Percentiles rank a stretch among this genome's conserved stretches.
Conservation (phyloP, 805 yeast genomes). For the Tetrapisispora namnaoensis region DNA sequence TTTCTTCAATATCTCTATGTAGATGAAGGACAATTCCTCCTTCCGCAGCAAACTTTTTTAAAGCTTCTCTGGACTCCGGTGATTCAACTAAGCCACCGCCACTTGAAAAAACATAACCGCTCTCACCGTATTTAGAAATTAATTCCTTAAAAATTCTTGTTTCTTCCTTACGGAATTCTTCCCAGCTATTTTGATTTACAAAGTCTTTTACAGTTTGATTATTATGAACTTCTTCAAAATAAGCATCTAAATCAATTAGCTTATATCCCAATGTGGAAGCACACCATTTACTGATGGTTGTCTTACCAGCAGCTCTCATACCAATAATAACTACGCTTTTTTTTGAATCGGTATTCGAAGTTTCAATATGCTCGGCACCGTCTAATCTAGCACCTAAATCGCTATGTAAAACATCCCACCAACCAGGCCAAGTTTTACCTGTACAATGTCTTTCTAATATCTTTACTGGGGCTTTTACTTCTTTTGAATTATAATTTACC, state of each 20-base stretch:
- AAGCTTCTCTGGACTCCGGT: conserved; percentile 49
- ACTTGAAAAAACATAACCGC: conserved; percentile 70
- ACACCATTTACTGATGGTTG: conserved; percentile 74
- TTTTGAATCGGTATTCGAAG: conserved; percentile 4
- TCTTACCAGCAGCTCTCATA: conserved; percentile 97
- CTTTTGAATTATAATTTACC: conserved; percentile 21
- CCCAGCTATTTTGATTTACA: conserved; percentile 72
- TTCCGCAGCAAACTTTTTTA: conserved; percentile 42
- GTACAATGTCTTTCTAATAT: conserved; percentile 86
- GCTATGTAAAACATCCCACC: conserved; percentile 92
- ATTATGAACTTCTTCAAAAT: conserved; percentile 45
- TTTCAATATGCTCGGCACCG: conserved; percentile 51
- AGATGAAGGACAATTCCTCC: conserved; percentile 84
- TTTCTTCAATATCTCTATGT: conserved; percentile 78
- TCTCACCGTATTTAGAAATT: conserved; percentile 27
- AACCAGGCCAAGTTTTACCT: conserved; percentile 98
- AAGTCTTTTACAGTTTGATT: conserved; percentile 45
- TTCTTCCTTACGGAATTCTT: conserved; percentile 68
- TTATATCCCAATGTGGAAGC: conserved; percentile 57
- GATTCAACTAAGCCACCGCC: conserved; percentile 96
- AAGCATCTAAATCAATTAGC: conserved; percentile 66
- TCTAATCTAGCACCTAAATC: conserved; percentile 53
- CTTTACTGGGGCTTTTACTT: conserved; percentile 38
- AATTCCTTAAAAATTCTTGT: conserved; percentile 43
- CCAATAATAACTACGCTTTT: conserved; percentile 72